Evolutionary conservation across 140 eudicot species (phyloP).

Genomic region (Erigeron philadelphicus): DNA sequence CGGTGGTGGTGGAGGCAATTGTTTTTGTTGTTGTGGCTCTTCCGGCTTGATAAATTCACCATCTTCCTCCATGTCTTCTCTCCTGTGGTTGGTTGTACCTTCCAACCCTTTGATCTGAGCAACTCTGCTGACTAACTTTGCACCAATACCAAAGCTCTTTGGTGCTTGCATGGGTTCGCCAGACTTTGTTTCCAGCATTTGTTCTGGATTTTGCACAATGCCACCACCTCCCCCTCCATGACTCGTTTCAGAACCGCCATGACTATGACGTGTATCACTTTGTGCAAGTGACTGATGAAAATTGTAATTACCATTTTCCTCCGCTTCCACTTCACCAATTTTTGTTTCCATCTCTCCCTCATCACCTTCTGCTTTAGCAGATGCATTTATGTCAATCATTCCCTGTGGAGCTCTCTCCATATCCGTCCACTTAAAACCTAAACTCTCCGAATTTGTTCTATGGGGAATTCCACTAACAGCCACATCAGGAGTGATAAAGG

Average conservation of each 20-base stretch:
- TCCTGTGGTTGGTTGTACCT: constrained; percentile 24
- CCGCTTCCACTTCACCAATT: constrained; percentile 19
- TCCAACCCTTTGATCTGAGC: constrained; percentile 31
- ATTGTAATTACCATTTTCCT: constrained; percentile 31
- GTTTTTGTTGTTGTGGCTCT: constrained; percentile 5
- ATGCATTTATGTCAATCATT: constrained; percentile 31
- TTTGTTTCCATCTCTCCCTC: constrained; percentile 41
- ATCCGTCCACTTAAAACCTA: constrained; percentile 25
- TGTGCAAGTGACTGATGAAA: constrained; percentile 19
- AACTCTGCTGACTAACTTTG: constrained; percentile 27
- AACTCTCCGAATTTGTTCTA: constrained; percentile 3
- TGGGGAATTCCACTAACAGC: constrained; percentile 20
- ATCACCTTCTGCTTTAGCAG: constrained; percentile 38
- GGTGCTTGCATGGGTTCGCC: constrained; percentile 28
- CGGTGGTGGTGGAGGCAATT: constrained; percentile 8
- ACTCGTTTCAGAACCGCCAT: neutral
- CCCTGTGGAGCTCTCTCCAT: constrained; percentile 25
- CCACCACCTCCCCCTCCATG: neutral
- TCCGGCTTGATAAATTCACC: constrained; percentile 19
- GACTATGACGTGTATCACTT: neutral
- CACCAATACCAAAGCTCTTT: constrained; percentile 21
- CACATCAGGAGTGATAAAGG: constrained; percentile 22
- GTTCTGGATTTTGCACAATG: constrained; percentile 8
- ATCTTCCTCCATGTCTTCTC: constrained; percentile 14
- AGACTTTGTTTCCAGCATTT: constrained; percentile 8